Conservation (phyloP, 176 grass and related monocot species). For the Ampelocalamus luodianensis region DNA sequence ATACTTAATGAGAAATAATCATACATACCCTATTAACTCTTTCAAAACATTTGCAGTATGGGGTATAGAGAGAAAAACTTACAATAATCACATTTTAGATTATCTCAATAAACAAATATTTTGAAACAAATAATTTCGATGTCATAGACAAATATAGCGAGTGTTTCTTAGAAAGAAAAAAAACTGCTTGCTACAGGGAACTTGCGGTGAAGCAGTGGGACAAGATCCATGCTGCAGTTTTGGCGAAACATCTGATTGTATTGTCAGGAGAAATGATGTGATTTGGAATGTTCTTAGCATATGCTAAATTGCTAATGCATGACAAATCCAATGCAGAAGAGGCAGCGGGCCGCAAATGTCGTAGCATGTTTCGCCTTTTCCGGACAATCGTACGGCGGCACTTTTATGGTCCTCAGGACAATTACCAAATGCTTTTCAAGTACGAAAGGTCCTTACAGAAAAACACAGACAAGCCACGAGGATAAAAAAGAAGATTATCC, state of each 20-base stretch:
- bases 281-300: conserved; percentile 25
- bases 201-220: background rate
- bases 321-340: conserved; percentile 28
- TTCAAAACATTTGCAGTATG: no score
- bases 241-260: background rate
- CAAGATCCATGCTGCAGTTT: background rate
- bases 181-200: background rate
- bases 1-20: no score
- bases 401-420: conserved; percentile 43
- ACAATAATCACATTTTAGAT: no score
- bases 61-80: no score
- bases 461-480: background rate
- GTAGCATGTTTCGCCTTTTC: conserved; percentile 32
- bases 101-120: no score
- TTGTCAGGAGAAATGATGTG: background rate
- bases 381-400: conserved; percentile 42
- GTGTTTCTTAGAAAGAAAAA: background rate
- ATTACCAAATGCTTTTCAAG: conserved; percentile 34
- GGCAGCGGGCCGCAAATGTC: conserved; percentile 24
- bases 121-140: no score
- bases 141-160: no score
- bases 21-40: no score
- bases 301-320: background rate
- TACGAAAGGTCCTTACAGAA: conserved; percentile 31
- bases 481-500: background rate